phyloP scores from a whole-genome alignment of 1,139 yeast genomes.

The Saccharomyces hybrid region DNA sequence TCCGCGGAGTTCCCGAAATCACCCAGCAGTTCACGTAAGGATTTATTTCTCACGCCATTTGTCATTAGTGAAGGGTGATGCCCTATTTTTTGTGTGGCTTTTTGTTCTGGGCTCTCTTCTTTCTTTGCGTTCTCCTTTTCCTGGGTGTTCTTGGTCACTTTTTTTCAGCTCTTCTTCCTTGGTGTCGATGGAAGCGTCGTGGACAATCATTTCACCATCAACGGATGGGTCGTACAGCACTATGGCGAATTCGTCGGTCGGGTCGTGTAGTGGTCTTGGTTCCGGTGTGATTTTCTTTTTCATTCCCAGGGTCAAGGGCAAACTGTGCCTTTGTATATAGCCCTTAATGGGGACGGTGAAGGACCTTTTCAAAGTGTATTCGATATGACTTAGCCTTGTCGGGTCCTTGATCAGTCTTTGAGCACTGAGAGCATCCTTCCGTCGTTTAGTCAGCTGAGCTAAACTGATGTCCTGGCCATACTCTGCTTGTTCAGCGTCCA shows the following conservation, averaged over 20 bases:
- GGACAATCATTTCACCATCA: slow-evolving; percentile 36
- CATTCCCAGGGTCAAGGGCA: slow-evolving; percentile 80
- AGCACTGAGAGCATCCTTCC: slow-evolving; percentile 46
- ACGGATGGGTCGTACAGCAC: slow-evolving; percentile 93
- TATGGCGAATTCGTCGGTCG: slow-evolving; percentile 86
- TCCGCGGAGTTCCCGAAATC: slow-evolving; percentile 34
- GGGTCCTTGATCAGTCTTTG: slow-evolving; percentile 35
- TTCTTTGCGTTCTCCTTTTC: slow-evolving; percentile 20
- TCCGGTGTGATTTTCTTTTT: slow-evolving; percentile 60
- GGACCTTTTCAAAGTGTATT: slow-evolving; percentile 34
- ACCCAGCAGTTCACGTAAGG: slow-evolving; percentile 78
- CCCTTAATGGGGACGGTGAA: slow-evolving; percentile 47
- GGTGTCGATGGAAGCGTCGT: slow-evolving; percentile 19
- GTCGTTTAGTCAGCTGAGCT: slow-evolving; percentile 8
- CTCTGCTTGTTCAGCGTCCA: slow-evolving; percentile 34
- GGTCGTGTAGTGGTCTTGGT: slow-evolving; percentile 90
- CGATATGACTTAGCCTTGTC: slow-evolving; percentile 32
- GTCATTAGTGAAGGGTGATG: slow-evolving; percentile 23
- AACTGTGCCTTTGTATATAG: slow-evolving; percentile 34
- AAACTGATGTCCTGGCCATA: slow-evolving; percentile 27
- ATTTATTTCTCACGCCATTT: slow-evolving; percentile 43
- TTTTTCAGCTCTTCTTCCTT: slow-evolving; percentile 17
- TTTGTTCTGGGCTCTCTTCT: slow-evolving; percentile 8
- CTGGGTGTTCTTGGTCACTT: slow-evolving; percentile 9
- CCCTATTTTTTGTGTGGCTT: slow-evolving; percentile 5